These are phyloP conservation scores for Podaxis carcinomalis DNA, from an alignment of 768 basidiomycete species.

Conservation along the genomic window DNA sequence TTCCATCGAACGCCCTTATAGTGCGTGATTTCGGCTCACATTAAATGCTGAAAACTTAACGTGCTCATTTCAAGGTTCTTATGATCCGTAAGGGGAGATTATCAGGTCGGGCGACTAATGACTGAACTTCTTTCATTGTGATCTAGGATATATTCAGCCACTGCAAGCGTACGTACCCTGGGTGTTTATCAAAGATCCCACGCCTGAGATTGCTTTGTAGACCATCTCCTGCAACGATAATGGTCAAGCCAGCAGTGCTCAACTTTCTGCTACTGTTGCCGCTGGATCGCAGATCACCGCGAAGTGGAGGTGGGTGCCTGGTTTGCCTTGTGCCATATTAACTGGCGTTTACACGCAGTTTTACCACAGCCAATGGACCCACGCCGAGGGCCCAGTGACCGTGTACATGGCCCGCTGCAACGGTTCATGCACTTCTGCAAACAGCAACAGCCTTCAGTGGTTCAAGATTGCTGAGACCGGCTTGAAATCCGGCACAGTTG, in stretches of 20 bases:
- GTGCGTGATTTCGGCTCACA: neutral
- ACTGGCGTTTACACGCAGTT: neutral
- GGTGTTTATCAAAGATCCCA: neutral
- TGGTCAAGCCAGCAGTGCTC: conserved; percentile 23
- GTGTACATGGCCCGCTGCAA: conserved; percentile 33
- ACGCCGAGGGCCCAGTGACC: conserved; percentile 29
- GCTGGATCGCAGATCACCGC: conserved; percentile 28
- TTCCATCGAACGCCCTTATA: conserved; percentile 25
- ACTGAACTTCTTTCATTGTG: neutral
- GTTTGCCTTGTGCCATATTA: neutral
- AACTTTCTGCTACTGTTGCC: conserved; percentile 29
- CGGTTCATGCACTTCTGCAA: conserved; percentile 25
- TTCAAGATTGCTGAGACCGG: conserved; percentile 33
- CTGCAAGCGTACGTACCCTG: conserved; percentile 15
- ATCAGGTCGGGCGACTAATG: neutral
- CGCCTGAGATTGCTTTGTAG: conserved; percentile 8
- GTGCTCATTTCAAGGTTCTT: conserved; percentile 17
- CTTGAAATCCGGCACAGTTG: conserved; percentile 27
- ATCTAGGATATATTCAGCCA: conserved; percentile 22
- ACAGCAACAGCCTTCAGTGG: conserved; percentile 28
- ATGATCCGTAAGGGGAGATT: conserved; percentile 25
- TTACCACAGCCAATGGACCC: conserved; percentile 28
- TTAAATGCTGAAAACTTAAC: neutral
- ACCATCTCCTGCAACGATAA: conserved; percentile 32
- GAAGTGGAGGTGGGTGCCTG: conserved; percentile 24